A percentile compares a stretch with the other conserved stretches of the same genome.
Conservation (phyloP, 2,329 filamentous ascomycete species). For the Phyllosticta paracitricarpa region DNA sequence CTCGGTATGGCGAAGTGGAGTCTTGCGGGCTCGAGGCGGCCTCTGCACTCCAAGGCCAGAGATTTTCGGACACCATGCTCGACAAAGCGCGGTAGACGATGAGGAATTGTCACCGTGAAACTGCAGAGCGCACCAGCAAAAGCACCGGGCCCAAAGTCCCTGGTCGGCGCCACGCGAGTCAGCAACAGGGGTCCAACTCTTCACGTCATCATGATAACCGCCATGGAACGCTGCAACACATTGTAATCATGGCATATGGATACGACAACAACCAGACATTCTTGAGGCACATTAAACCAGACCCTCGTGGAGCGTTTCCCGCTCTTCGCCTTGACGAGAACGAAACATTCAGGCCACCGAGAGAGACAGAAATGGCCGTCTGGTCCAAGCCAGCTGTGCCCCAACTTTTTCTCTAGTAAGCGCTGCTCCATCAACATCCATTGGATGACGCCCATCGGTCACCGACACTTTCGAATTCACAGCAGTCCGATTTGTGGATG, state of each 20-base stretch:
- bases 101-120: background rate
- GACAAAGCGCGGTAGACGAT: background rate
- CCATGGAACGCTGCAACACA: background rate
- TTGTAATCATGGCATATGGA: no score
- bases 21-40: background rate
- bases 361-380: no score
- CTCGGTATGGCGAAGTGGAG: background rate
- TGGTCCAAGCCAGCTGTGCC: no score
- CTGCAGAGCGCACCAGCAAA: background rate
- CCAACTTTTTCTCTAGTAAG: no score
- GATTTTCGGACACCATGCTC: background rate
- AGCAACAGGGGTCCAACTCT: background rate
- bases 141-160: background rate
- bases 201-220: background rate
- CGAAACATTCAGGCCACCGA: no score
- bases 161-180: background rate
- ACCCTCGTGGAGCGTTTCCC: no score
- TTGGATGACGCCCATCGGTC: background rate
- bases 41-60: background rate
- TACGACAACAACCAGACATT: no score
- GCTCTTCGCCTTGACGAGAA: no score
- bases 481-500: background rate
- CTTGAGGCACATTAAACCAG: no score
- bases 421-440: background rate
- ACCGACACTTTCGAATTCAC: background rate